A percentile compares a stretch with the other conserved stretches of the same genome.
Evolutionary conservation across 2,329 filamentous ascomycete species (phyloP).

Genomic region (Dothideomycetidae sp.): DNA sequence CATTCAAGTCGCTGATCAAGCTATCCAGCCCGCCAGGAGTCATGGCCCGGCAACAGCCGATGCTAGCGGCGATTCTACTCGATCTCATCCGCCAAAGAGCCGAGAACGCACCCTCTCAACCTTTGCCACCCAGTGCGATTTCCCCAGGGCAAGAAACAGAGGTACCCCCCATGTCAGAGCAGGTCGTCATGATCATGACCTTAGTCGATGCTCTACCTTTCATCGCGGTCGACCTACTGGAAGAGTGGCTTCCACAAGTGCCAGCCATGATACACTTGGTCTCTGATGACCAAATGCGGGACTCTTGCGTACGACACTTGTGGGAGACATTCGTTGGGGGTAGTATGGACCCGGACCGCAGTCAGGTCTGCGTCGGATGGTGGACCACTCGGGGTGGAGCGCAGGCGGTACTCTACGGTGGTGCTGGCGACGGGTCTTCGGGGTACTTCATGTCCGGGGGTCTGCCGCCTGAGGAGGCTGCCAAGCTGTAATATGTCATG

Average conservation of each 20-base stretch:
- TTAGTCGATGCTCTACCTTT: conserved; percentile 67
- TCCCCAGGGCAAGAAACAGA: conserved; percentile 11
- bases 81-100: conserved; percentile 62
- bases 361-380: conserved; percentile 68
- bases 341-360: conserved; percentile 78
- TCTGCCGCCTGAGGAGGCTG: not conserved
- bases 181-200: conserved; percentile 61
- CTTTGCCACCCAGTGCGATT: conserved; percentile 18
- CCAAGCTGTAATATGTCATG: conserved; percentile 4
- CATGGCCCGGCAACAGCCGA: conserved; percentile 56
- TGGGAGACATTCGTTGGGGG: conserved; percentile 67
- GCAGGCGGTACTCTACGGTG: conserved; percentile 39
- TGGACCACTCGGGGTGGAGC: conserved; percentile 57
- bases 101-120: conserved; percentile 36
- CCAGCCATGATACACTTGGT: conserved; percentile 55
- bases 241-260: conserved; percentile 66
- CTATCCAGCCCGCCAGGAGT: conserved; percentile 68
- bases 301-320: conserved; percentile 54
- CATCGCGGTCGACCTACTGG: conserved; percentile 52
- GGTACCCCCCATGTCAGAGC: conserved; percentile 49
- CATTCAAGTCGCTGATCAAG: conserved; percentile 72
- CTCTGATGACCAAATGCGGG: conserved; percentile 45
- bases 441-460: conserved; percentile 6
- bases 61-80: conserved; percentile 65
- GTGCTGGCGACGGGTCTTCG: conserved; percentile 12